Percentiles rank a stretch among this genome's conserved stretches.
These are phyloP conservation scores for Daedaleopsis nitida DNA, from an alignment of 768 basidiomycete genomes.

Conservation along the genomic window DNA sequence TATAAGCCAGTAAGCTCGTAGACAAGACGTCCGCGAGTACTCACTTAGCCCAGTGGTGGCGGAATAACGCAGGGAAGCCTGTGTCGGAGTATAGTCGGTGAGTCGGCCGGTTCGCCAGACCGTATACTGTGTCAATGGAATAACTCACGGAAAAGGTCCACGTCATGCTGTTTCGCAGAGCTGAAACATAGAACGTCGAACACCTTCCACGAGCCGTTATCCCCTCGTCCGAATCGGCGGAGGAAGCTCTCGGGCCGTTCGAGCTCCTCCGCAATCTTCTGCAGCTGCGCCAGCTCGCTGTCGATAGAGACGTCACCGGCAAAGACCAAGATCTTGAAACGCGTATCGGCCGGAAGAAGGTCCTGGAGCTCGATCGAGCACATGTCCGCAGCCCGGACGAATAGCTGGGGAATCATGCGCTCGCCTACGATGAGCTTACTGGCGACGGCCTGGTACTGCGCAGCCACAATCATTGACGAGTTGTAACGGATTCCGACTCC, in stretches of 20 bases:
- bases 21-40: slow-evolving; percentile 16
- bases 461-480: slow-evolving; percentile 40
- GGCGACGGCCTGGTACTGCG: slow-evolving; percentile 39
- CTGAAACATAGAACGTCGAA: slow-evolving; percentile 20
- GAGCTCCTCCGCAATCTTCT: slow-evolving; percentile 23
- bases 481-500: slow-evolving; percentile 52
- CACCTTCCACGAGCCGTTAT: background rate
- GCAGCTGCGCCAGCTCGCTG: slow-evolving; percentile 22
- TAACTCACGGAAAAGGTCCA: slow-evolving; percentile 5
- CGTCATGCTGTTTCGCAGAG: slow-evolving; percentile 15
- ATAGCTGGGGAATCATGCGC: slow-evolving; percentile 49
- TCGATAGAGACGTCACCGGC: slow-evolving; percentile 37
- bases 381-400: slow-evolving; percentile 49
- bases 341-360: slow-evolving; percentile 46
- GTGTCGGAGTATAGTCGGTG: background rate
- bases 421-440: slow-evolving; percentile 47
- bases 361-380: slow-evolving; percentile 53
- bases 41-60: slow-evolving; percentile 64
- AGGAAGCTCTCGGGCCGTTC: slow-evolving; percentile 24
- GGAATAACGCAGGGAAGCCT: slow-evolving; percentile 48
- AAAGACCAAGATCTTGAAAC: slow-evolving; percentile 55
- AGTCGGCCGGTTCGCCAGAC: too few species aligned
- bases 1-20: background rate
- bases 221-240: slow-evolving; percentile 12
- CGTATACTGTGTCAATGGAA: background rate